phyloP scores from a whole-genome alignment of 2,329 filamentous ascomycete species.

The Ilyonectria robusta region DNA sequence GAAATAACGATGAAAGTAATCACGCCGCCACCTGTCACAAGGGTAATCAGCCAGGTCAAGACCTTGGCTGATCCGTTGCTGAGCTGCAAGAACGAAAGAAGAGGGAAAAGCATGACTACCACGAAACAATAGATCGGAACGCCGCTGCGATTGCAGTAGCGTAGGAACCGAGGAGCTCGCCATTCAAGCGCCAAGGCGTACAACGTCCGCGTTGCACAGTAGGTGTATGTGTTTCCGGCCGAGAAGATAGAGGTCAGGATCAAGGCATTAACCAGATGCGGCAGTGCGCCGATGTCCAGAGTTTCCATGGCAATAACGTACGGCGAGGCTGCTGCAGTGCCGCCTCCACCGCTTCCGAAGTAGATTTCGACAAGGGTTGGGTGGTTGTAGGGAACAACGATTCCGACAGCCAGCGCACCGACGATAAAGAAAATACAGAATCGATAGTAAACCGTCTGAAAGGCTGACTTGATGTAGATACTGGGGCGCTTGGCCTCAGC shows the following conservation, averaged over 20 bases:
- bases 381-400: constrained; percentile 77
- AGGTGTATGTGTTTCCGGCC: constrained; percentile 66
- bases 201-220: constrained; percentile 65
- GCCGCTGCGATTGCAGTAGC: constrained; percentile 71
- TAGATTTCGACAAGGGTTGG: constrained; percentile 66
- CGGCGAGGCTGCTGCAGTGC: constrained; percentile 70
- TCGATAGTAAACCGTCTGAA: constrained; percentile 81
- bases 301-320: constrained; percentile 75
- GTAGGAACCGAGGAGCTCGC: constrained; percentile 66
- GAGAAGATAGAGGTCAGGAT: constrained; percentile 61
- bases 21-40: constrained; percentile 70
- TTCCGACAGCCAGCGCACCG: constrained; percentile 76
- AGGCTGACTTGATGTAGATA: constrained; percentile 75
- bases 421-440: constrained; percentile 80
- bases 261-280: constrained; percentile 71
- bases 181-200: constrained; percentile 66
- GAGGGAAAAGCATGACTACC: constrained; percentile 67
- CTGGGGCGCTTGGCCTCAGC: constrained; percentile 78
- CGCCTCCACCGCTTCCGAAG: constrained; percentile 53
- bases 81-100: constrained; percentile 67
- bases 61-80: constrained; percentile 63
- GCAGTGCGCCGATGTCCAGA: constrained; percentile 66
- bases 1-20: constrained; percentile 74
- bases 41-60: constrained; percentile 67
- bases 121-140: constrained; percentile 72